phyloP scores from a whole-genome alignment of 2,329 filamentous ascomycete species.

The Neofusicoccum sp. region DNA sequence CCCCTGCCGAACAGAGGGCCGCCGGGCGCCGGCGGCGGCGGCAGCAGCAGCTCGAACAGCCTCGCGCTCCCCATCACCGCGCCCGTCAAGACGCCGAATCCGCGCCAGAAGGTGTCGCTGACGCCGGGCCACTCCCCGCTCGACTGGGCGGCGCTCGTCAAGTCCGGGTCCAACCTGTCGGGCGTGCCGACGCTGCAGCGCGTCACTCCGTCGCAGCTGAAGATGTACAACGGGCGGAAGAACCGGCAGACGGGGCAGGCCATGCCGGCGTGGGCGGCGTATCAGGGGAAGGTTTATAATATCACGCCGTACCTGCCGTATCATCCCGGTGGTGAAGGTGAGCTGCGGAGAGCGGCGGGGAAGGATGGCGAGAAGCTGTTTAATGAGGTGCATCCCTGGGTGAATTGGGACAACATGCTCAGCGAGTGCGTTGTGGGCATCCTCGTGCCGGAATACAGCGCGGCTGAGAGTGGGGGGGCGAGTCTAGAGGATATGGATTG shows the following conservation, averaged over 20 bases:
- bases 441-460: slow-evolving; percentile 55
- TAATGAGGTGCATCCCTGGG: slow-evolving; percentile 65
- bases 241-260: slow-evolving; percentile 59
- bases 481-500: slow-evolving; percentile 61
- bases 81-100: slow-evolving; percentile 40
- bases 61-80: slow-evolving; percentile 31
- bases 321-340: slow-evolving; percentile 81
- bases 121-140: slow-evolving; percentile 91
- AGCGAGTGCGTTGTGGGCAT: slow-evolving; percentile 61
- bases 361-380: slow-evolving; percentile 67
- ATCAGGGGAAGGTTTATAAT: slow-evolving; percentile 91
- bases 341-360: slow-evolving; percentile 73
- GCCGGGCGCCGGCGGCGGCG: slow-evolving; percentile 31
- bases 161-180: slow-evolving; percentile 57
- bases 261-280: slow-evolving; percentile 72
- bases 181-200: slow-evolving; percentile 58
- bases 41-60: slow-evolving; percentile 42
- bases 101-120: slow-evolving; percentile 68
- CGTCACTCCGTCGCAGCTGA: slow-evolving; percentile 80
- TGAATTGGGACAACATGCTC: slow-evolving; percentile 67
- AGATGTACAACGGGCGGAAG: slow-evolving; percentile 74
- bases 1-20: slow-evolving; percentile 49
- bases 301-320: slow-evolving; percentile 85
- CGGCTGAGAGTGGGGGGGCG: slow-evolving; percentile 25
- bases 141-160: slow-evolving; percentile 87